These are phyloP conservation scores for Sporothrix luriei DNA, from an alignment of 2,329 filamentous ascomycete species.

Conservation along the genomic window DNA sequence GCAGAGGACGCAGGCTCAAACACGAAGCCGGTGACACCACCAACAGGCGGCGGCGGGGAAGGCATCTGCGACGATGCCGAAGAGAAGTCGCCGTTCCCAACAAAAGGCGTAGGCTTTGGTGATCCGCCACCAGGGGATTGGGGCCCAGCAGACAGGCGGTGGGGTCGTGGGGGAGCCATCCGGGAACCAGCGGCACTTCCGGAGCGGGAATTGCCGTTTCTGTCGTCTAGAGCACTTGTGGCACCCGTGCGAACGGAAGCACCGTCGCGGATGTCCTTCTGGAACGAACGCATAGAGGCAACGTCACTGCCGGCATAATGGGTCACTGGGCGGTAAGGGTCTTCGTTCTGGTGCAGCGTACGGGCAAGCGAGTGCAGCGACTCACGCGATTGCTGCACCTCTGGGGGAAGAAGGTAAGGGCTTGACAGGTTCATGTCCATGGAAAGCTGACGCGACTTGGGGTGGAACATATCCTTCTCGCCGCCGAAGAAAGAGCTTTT, in stretches of 20 bases:
- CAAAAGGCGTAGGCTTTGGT: constrained; percentile 43
- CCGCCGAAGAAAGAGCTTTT: constrained; percentile 54
- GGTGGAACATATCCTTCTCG: constrained; percentile 55
- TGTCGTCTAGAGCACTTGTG: constrained; percentile 38
- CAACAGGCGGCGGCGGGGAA: constrained; percentile 30
- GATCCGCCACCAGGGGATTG: constrained; percentile 52
- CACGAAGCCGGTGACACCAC: constrained; percentile 25
- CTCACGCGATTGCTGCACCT: constrained; percentile 75
- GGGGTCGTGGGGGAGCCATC: constrained; percentile 40
- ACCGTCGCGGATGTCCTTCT: constrained; percentile 46
- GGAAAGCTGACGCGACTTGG: constrained; percentile 60
- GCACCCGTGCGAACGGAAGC: constrained; percentile 53
- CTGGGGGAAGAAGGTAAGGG: constrained; percentile 91
- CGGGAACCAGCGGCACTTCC: constrained; percentile 39
- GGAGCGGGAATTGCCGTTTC: constrained; percentile 6
- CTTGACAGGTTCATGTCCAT: constrained; percentile 76
- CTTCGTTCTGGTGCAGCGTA: constrained; percentile 72
- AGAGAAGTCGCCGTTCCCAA: not conserved
- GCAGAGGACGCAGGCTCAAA: constrained; percentile 46
- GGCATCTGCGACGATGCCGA: constrained; percentile 22
- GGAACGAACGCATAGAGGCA: constrained; percentile 59
- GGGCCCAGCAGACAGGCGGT: constrained; percentile 44
- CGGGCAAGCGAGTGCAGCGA: constrained; percentile 84
- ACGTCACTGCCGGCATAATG: constrained; percentile 61
- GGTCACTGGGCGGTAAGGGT: constrained; percentile 74